These are phyloP conservation scores for Penicillium silybi DNA, from an alignment of 495 filamentous ascomycete species.

Conservation along the genomic window DNA sequence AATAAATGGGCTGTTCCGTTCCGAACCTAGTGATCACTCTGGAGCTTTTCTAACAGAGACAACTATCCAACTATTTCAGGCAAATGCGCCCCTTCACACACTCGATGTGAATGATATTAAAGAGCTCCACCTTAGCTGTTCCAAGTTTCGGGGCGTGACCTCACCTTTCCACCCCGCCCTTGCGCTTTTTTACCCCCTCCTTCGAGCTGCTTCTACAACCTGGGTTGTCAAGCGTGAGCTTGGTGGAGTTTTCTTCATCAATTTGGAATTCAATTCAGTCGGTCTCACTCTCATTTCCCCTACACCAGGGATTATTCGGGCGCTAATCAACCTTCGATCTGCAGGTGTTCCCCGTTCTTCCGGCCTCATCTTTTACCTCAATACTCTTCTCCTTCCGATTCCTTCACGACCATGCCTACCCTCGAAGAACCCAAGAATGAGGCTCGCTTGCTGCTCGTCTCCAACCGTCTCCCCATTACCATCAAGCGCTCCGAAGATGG, in stretches of 20 bases:
- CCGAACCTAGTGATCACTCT: not conserved
- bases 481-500: slow-evolving; percentile 87
- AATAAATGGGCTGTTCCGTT: not conserved
- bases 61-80: too few species aligned
- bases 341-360: not conserved
- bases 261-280: not conserved
- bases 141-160: slow-evolving; percentile 15
- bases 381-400: not conserved
- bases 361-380: not conserved
- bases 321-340: not conserved
- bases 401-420: slow-evolving; percentile 28
- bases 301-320: not conserved
- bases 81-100: not conserved
- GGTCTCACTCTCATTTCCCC: not conserved
- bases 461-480: slow-evolving; percentile 91
- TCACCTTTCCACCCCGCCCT: slow-evolving; percentile 9
- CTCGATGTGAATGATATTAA: slow-evolving; percentile 23
- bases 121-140: slow-evolving; percentile 18
- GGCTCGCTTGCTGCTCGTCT: slow-evolving; percentile 71
- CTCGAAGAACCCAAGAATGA: slow-evolving; percentile 33
- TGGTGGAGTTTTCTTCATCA: too few species aligned
- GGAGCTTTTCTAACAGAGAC: not conserved
- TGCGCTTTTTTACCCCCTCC: slow-evolving; percentile 1
- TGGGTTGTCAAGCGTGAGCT: too few species aligned
- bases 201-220: not conserved